Evolutionary conservation across 2,329 filamentous ascomycete species (phyloP).

Genomic region (Colletotrichum paranaense): DNA sequence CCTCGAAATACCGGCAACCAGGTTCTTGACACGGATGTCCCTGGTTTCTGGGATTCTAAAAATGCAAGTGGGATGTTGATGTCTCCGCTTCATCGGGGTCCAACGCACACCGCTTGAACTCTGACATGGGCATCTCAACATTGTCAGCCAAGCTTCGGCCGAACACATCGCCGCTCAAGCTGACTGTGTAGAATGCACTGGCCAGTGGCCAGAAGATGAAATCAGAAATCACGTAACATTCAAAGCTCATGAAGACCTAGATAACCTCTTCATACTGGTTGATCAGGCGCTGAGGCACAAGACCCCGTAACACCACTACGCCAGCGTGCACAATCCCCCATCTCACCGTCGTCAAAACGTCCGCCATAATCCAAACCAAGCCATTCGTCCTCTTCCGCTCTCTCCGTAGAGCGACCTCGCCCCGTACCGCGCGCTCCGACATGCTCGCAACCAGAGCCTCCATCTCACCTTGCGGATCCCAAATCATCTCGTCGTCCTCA

Average conservation of each 20-base stretch:
- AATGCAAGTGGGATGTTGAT: background rate
- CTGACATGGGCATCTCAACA: background rate
- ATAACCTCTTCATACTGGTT: conserved; percentile 40
- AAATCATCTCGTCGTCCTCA: conserved; percentile 60
- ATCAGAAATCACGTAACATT: background rate
- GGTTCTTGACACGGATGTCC: background rate
- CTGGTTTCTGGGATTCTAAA: background rate
- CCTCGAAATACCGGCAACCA: background rate
- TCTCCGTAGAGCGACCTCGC: conserved; percentile 41
- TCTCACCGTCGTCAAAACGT: conserved; percentile 64
- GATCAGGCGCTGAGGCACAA: conserved; percentile 45
- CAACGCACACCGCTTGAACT: background rate
- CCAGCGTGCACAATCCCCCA: conserved; percentile 73
- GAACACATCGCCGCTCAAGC: background rate
- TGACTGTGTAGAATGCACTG: background rate
- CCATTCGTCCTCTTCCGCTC: conserved; percentile 62
- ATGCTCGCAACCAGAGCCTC: conserved; percentile 52
- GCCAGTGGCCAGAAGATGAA: background rate
- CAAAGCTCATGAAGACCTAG: background rate
- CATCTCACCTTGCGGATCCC: conserved; percentile 63
- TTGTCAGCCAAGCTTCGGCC: background rate
- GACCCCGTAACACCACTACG: conserved; percentile 62
- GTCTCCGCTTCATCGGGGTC: background rate
- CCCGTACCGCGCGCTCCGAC: conserved; percentile 45
- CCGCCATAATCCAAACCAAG: conserved; percentile 65